Evolutionary conservation across 176 grass and related monocot species (phyloP).

Genomic region (Elymus sibiricus): DNA sequence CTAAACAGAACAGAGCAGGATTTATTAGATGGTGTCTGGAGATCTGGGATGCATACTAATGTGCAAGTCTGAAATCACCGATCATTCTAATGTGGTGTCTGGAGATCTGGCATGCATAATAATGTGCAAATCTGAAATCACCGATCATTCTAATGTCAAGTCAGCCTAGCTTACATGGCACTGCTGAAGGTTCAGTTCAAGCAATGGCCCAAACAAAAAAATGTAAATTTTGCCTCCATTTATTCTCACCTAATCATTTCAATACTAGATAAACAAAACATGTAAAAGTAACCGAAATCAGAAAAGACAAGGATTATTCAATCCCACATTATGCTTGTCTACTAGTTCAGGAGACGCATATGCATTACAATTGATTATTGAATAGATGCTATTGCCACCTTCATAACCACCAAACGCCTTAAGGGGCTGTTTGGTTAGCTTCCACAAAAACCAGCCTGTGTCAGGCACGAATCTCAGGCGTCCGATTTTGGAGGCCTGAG

Average conservation of each 20-base stretch:
- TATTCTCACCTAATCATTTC: background rate
- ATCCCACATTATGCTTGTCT: background rate
- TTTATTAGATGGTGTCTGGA: background rate
- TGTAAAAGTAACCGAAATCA: background rate
- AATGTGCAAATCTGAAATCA: background rate
- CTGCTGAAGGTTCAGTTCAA: background rate
- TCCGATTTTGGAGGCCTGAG: no score
- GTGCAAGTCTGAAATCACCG: background rate
- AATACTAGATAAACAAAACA: background rate
- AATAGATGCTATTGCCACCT: background rate
- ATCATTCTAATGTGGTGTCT: background rate
- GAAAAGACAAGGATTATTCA: background rate
- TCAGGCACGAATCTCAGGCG: no score
- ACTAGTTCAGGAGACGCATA: background rate
- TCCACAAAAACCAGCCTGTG: no score
- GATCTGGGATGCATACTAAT: background rate
- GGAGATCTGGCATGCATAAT: background rate
- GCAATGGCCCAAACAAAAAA: background rate
- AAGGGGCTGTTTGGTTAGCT: no score
- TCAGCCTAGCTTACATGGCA: background rate
- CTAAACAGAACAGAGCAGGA: background rate
- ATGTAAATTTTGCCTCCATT: background rate
- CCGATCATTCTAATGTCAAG: background rate
- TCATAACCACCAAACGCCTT: background rate
- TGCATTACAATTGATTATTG: background rate